phyloP scores from a whole-genome alignment of 83 land plant species.

The Diphasiastrum complanatum region DNA sequence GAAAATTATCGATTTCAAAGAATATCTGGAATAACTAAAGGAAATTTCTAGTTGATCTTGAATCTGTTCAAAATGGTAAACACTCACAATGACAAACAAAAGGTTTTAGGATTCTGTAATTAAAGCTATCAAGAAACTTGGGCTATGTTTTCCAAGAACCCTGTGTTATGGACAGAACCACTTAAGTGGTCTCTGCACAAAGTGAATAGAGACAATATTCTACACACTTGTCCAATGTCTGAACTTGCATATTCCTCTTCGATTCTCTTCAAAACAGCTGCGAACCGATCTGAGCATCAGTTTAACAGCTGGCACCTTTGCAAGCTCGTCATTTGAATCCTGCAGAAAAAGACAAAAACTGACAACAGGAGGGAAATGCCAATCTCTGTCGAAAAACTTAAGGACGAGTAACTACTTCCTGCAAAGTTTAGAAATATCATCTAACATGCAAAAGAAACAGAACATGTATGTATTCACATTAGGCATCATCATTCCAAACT shows the following conservation, averaged over 20 bases:
- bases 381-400: not conserved
- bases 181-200: too few relatives aligned
- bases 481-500: not conserved
- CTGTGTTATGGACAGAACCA: too few relatives aligned
- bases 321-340: conserved; percentile 23
- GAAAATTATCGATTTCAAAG: too few relatives aligned
- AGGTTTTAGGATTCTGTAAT: too few relatives aligned
- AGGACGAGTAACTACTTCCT: not conserved
- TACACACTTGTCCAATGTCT: conserved; percentile 30
- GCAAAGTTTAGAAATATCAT: not conserved
- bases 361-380: not conserved
- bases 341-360: conserved; percentile 1
- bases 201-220: too few relatives aligned
- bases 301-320: conserved; percentile 21
- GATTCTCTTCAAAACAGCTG: conserved; percentile 28
- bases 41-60: too few relatives aligned
- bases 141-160: too few relatives aligned
- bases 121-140: too few relatives aligned
- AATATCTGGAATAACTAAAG: too few relatives aligned
- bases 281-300: conserved; percentile 25
- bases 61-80: too few relatives aligned
- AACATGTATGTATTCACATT: not conserved
- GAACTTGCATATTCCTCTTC: conserved; percentile 30
- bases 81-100: too few relatives aligned
- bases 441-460: not conserved